These are phyloP conservation scores for Beauveria sp. DNA, from an alignment of 2,329 filamentous ascomycete genomes.

Conservation along the genomic window DNA sequence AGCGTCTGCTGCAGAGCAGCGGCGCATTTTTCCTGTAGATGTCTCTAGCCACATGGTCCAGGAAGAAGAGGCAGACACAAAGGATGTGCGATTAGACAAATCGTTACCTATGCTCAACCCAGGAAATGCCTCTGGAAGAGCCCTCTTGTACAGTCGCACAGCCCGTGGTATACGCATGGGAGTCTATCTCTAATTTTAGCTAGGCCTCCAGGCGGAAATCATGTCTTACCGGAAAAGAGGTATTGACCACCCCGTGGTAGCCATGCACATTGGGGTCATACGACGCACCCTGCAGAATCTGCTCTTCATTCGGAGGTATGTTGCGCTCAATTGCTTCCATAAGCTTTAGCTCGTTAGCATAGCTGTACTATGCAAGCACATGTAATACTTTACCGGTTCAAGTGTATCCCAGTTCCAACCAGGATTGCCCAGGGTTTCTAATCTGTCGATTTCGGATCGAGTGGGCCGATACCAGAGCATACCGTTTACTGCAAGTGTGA, in stretches of 20 bases:
- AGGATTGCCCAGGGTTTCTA: slow-evolving; percentile 15
- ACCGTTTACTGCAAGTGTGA: slow-evolving; percentile 16
- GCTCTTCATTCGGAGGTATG: slow-evolving; percentile 14
- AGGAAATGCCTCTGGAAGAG: slow-evolving; percentile 15
- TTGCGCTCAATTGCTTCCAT: slow-evolving; percentile 18
- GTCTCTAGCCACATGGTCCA: slow-evolving; percentile 20
- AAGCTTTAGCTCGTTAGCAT: slow-evolving; percentile 12
- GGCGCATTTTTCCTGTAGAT: slow-evolving; percentile 11
- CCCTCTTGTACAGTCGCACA: slow-evolving; percentile 17
- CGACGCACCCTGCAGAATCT: slow-evolving; percentile 15
- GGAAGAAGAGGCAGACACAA: slow-evolving; percentile 19
- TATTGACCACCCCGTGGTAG: slow-evolving; percentile 16
- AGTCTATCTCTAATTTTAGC: slow-evolving; percentile 2
- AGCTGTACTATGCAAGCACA: slow-evolving; percentile 8
- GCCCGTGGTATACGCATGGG: slow-evolving; percentile 18
- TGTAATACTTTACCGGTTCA: slow-evolving; percentile 17
- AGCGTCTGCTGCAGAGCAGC: slow-evolving; percentile 18
- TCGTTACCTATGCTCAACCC: slow-evolving; percentile 18
- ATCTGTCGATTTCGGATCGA: slow-evolving; percentile 16
- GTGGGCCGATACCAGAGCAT: slow-evolving; percentile 20
- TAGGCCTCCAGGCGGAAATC: not conserved
- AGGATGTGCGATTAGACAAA: slow-evolving; percentile 16
- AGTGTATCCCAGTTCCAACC: slow-evolving; percentile 29
- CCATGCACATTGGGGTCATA: slow-evolving; percentile 25
- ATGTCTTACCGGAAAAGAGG: slow-evolving; percentile 17